phyloP scores from a whole-genome alignment of 192 early-diverging fungal species.

The Backusella circina region DNA sequence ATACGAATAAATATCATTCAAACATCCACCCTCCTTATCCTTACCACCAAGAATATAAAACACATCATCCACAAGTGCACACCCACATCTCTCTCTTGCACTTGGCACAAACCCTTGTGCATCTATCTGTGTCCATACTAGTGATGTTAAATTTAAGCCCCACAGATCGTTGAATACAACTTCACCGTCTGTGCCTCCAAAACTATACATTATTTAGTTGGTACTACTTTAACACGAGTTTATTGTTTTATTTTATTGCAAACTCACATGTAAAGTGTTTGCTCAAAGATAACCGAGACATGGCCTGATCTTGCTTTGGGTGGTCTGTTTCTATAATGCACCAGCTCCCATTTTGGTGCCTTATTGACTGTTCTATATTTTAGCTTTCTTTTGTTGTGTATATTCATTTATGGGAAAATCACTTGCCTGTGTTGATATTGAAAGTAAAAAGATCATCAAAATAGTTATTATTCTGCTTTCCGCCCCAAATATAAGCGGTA shows the following conservation, averaged over 20 bases:
- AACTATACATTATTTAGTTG: constrained; percentile 29
- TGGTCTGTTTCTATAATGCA: constrained; percentile 7
- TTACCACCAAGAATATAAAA: constrained; percentile 53
- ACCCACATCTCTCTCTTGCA: constrained; percentile 36
- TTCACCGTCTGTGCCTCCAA: constrained; percentile 51
- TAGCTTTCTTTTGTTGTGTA: no score
- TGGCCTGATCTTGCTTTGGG: constrained; percentile 23
- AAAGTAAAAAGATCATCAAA: constrained; percentile 45
- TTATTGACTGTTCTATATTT: not conserved
- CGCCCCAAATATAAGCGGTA: constrained; percentile 44
- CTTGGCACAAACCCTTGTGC: constrained; percentile 39
- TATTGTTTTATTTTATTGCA: not conserved
- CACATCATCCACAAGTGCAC: constrained; percentile 40
- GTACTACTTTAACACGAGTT: constrained; percentile 6
- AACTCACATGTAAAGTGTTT: constrained; percentile 22
- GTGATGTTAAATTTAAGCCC: constrained; percentile 41
- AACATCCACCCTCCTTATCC: constrained; percentile 35
- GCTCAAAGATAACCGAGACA: constrained; percentile 11
- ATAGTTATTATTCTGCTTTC: constrained; percentile 32
- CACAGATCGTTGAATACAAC: constrained; percentile 53
- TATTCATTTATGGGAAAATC: not conserved
- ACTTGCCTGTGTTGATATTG: constrained; percentile 42
- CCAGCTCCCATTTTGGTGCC: constrained; percentile 10
- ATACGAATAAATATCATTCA: constrained; percentile 47
- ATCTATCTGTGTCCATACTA: constrained; percentile 39